Conservation (phyloP, 2,329 filamentous ascomycete genomes). For the Pseudocercospora crystallina region DNA sequence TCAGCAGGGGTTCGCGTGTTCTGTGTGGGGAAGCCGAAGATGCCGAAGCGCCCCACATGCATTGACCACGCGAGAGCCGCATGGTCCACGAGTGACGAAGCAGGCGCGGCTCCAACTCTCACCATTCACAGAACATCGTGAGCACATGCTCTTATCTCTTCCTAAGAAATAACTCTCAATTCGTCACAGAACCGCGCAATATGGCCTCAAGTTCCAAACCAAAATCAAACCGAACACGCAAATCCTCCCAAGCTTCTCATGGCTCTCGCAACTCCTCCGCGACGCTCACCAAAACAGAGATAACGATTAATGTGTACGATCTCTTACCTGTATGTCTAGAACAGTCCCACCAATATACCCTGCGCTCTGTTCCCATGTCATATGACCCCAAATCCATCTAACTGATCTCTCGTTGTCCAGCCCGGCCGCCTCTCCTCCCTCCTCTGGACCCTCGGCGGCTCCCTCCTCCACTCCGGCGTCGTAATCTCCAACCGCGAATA, state of each 20-base stretch:
- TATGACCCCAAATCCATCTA: background rate
- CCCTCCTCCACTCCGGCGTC: constrained; percentile 78
- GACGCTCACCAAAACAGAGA: constrained; percentile 30
- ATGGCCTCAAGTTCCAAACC: background rate
- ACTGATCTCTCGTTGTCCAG: constrained; percentile 41
- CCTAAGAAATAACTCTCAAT: too few relatives aligned
- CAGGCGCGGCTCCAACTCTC: too few relatives aligned
- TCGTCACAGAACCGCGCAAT: background rate
- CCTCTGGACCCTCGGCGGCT: constrained; percentile 75
- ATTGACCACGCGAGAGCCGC: too few relatives aligned
- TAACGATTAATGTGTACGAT: constrained; percentile 40
- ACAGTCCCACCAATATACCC: background rate
- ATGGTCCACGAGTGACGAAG: too few relatives aligned
- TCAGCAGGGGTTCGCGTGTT: too few relatives aligned
- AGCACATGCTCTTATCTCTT: too few relatives aligned
- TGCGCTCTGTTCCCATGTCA: background rate
- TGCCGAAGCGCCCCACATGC: too few relatives aligned
- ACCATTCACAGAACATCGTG: too few relatives aligned
- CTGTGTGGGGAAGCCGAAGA: too few relatives aligned
- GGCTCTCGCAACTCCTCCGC: constrained; percentile 19
- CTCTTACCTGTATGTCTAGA: constrained; percentile 33
- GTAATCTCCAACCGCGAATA: constrained; percentile 80
- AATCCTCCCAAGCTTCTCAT: background rate
- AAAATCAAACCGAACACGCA: background rate
- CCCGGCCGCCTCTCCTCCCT: constrained; percentile 72